Evolutionary conservation across 768 basidiomycete genomes (phyloP), one percentile per base, ranked within the genome.

Genomic region (Kwoniella heveanensis): DNA sequence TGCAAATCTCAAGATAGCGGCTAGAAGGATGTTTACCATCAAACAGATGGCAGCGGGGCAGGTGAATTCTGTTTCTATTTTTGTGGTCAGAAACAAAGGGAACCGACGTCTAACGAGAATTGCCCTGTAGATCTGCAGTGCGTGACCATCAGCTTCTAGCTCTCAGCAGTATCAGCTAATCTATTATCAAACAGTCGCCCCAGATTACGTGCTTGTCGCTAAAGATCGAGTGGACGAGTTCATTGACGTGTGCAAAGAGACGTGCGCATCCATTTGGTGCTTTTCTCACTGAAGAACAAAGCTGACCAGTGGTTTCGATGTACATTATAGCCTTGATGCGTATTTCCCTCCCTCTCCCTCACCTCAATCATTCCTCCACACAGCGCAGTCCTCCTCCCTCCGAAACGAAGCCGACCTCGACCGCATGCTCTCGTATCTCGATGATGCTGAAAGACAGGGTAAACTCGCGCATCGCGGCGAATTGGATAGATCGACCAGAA

Each of bases 201-300:
- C 78, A 4, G 79, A 80, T 52, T 80, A 80, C 60, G 61, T 80
- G 21, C 71, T 80, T 3, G 72, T 71, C 53, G 65, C 64, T 10
- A 70, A 70, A 36, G 64, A 72, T 17, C 24, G 58, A 19, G 64
- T 73, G 3, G 70, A 73, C 22, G 71, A 75, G 19, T 68, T 80
- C 36, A 65, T 77, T 37, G 29, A 55, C 7, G 72, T 55, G 13
- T 69, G 67, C 29, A 65, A 61, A 53, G 62, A 60, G 13, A 68
- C 67, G 71, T 76, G 54, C 59, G 73, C 68, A 1, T 30, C 17
- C 17, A 7, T 9, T 25, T n/a, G n/a, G n/a, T 47, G 22, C 25
- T 22, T 5, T 49, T 49, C 48, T 26, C 25, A 25, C 27, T 22
- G 32, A 36, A n/a, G n/a, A n/a, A n/a, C n/a, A n/a, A n/a, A n/a